phyloP scores from a whole-genome alignment of 2,329 filamentous ascomycete species.

The Mariannaea elegans region DNA sequence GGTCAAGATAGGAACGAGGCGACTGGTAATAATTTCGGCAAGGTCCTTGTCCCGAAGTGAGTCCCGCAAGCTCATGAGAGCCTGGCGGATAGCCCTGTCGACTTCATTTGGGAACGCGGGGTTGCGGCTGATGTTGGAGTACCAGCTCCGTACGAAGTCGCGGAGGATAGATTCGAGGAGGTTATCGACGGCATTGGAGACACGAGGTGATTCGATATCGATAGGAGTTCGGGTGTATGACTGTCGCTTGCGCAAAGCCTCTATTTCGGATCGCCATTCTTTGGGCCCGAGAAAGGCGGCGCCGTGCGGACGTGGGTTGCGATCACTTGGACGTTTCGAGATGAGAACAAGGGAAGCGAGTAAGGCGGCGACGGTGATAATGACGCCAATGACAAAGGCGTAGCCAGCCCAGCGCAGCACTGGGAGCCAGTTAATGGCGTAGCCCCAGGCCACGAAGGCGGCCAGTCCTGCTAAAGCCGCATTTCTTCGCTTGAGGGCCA shows the following conservation, averaged over 20 bases:
- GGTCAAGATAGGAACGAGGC: conserved; percentile 87
- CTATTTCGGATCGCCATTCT: conserved; percentile 76
- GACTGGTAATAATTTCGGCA: conserved; percentile 82
- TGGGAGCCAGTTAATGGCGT: conserved; percentile 84
- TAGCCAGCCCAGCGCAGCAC: conserved; percentile 85
- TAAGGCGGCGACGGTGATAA: conserved; percentile 64
- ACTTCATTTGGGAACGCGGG: conserved; percentile 86
- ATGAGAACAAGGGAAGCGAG: conserved; percentile 63
- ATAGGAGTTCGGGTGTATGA: conserved; percentile 75
- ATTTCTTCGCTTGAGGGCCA: conserved; percentile 80
- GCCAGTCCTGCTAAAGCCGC: conserved; percentile 72
- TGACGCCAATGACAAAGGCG: conserved; percentile 77
- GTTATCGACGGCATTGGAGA: conserved; percentile 83
- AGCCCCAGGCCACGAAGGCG: conserved; percentile 87
- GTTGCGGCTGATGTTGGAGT: conserved; percentile 82
- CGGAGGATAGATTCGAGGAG: conserved; percentile 79
- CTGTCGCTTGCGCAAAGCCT: conserved; percentile 70
- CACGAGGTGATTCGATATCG: conserved; percentile 77
- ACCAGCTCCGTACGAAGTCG: conserved; percentile 92
- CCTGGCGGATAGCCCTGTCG: conserved; percentile 79
- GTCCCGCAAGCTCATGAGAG: conserved; percentile 75
- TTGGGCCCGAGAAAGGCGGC: conserved; percentile 68
- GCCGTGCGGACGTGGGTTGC: conserved; percentile 53
- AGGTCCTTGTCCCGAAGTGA: conserved; percentile 80
- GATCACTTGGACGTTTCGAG: conserved; percentile 59